These are phyloP conservation scores for Melaleuca quinquenervia DNA, from an alignment of 345 rosid genomes.

Conservation along the genomic window DNA sequence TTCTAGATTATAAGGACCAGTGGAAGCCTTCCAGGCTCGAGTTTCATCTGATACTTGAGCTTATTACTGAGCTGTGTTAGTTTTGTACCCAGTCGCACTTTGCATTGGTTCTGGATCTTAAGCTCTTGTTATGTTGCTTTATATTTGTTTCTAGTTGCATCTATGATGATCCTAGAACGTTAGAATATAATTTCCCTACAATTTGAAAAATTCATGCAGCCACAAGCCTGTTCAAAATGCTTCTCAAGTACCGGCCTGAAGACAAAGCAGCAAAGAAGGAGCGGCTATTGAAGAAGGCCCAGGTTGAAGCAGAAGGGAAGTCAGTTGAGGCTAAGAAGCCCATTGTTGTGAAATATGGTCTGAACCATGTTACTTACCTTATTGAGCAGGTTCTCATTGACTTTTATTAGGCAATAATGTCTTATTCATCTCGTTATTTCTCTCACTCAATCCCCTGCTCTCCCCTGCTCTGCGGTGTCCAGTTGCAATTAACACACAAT, in stretches of 20 bases:
- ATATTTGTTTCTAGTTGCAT: background rate
- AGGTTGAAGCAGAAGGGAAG: conserved; percentile 61
- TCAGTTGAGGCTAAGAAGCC: conserved; percentile 51
- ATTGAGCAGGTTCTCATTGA: conserved; percentile 41
- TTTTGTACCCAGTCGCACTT: background rate
- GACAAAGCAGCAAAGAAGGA: conserved; percentile 61
- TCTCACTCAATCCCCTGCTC: background rate
- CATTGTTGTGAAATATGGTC: conserved; percentile 63
- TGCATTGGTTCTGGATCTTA: background rate
- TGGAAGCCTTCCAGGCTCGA: background rate
- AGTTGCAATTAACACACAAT: background rate
- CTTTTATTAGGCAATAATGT: background rate
- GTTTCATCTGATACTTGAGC: background rate
- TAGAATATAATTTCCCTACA: background rate
- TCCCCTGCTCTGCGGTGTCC: background rate
- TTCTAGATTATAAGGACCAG: background rate
- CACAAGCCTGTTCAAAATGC: conserved; percentile 47
- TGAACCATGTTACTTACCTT: conserved; percentile 67
- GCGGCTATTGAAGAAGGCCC: conserved; percentile 40
- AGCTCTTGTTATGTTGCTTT: background rate
- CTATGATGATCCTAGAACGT: background rate
- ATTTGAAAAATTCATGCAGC: conserved; percentile 20
- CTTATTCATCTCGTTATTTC: background rate
- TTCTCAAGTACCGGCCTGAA: conserved; percentile 64
- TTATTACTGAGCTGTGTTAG: background rate